Base-by-base conservation (phyloP, 805 yeast species). In the Millerozyma miso region DNA sequence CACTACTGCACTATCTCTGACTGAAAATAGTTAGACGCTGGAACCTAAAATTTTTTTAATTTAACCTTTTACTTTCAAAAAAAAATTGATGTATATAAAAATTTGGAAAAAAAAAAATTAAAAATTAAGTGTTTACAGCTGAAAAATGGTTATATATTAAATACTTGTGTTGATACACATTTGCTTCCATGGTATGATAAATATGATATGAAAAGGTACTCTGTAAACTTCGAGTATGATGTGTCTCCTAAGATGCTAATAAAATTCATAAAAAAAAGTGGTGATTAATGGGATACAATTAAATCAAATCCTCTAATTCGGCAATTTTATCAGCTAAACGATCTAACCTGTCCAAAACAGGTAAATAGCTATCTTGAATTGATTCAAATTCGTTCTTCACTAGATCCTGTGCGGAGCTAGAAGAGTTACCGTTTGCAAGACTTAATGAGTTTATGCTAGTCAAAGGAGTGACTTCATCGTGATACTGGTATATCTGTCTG, bases 301-400 rank as follows among this genome's bases (percentile, higher is more conserved):
- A 51, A 10, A 58, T 40, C 26, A 59, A 42, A 6, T 50, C 61
- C 34, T 59, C 60, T 15, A 70, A 55, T 51, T 67, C 69, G 1
- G 72, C 73, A 45, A 70, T 57, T 47, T 62, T 65, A 39, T 66
- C 70, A 2, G 73, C 71, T 44, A 70, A 59, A 49, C 63, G 69
- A 49, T 70, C 75, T 45, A 70, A 65, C 42, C 74, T 75, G 18
- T 71, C 70, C 39, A 82, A 65, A 5, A 83, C 67, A 2, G 86
- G 85, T 51, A 74, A 65, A 59, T 81, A 83, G 57, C 81, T 66
- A 17, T 72, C 73, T 37, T 71, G 74, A 5, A 81, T 76, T 3
- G 69, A 68, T 47, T 59, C 56, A 39, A 57, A 54, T 41, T 60
- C 59, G 19, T 63, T 44, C 35, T 45, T 46, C 26, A 47, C 52